Evolutionary conservation across 352 stramenopile genomes (phyloP), one percentile per base, ranked within the genome.

Genomic region (Pythium dissotocum): DNA sequence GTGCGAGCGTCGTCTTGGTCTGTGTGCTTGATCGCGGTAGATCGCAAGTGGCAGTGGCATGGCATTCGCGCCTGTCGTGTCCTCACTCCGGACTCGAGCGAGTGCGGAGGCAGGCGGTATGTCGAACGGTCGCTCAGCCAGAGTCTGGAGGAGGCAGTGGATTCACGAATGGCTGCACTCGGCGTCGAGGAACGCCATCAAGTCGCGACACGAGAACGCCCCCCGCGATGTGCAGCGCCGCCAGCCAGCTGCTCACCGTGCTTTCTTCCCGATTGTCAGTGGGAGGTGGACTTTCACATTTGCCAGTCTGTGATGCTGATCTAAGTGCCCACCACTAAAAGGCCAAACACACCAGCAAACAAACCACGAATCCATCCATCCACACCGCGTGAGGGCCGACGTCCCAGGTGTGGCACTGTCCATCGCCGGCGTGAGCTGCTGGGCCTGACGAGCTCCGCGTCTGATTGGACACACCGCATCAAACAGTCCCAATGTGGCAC

Each of bases 141-240:
- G 21, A 24, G 21, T 24, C 21, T 24, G 57, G 4, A 16, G 21
- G n/a, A 21, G 18, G 36, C 35, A 44, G 56, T 36, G 56, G 56
- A 62, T 62, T 62, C 38, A 30, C 32, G 56, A 66, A 66, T 60
- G 59, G 48, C 33, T 18, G 49, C 36, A 38, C 33, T 36, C 49
- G 46, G 32, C 30, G 24, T 35, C 44, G 44, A 35, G 62, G 65
- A 71, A 71, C 65, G 65, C 65, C 65, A 71, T 71, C 65, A 71
- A 64, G 5, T 60, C 58, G 65, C 65, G 58, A 49, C 65, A 61
- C 54, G 21, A 54, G 26, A 42, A 24, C 21, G 21, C 21, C 44
- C 21, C 44, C 33, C 57, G 64, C 56, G 48, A 58, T 30, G 42
- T 58, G 59, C 59, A 52, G 49, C 12, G 30, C 9, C 21, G 21